Conservation (phyloP, 2,329 filamentous ascomycete genomes). For the Calonectria leucothoes region DNA sequence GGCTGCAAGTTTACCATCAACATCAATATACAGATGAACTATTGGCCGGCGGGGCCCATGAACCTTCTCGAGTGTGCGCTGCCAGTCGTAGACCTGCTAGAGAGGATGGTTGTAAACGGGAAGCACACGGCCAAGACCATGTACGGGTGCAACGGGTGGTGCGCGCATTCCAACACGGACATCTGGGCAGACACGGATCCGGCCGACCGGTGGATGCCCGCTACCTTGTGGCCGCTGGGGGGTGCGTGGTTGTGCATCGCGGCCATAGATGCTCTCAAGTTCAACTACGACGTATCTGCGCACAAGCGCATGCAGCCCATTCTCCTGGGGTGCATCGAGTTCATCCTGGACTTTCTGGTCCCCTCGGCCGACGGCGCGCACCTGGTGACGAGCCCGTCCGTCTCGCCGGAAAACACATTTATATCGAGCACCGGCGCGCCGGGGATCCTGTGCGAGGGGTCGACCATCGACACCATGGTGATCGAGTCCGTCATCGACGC, state of each 20-base stretch:
- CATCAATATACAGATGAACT: conserved; percentile 66
- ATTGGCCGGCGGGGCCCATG: conserved; percentile 54
- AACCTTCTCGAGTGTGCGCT: conserved; percentile 52
- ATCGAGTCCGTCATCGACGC: conserved; percentile 33
- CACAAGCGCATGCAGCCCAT: conserved; percentile 42
- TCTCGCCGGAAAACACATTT: conserved; percentile 41
- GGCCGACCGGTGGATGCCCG: conserved; percentile 46
- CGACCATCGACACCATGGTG: conserved; percentile 38
- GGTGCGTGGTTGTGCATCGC: conserved; percentile 41
- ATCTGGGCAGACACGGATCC: conserved; percentile 53
- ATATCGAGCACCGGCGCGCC: conserved; percentile 22
- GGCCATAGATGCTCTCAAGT: conserved; percentile 38
- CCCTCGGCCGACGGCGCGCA: conserved; percentile 40
- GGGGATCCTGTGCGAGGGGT: conserved; percentile 40
- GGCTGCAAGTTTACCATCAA: conserved; percentile 63
- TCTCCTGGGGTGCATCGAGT: conserved; percentile 48
- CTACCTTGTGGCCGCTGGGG: conserved; percentile 40
- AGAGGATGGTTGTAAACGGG: conserved; percentile 41
- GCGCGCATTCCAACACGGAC: conserved; percentile 53
- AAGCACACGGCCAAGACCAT: conserved; percentile 47
- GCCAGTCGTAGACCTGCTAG: conserved; percentile 51
- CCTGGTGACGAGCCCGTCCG: conserved; percentile 39
- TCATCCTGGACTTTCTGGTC: conserved; percentile 53
- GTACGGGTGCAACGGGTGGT: conserved; percentile 52
- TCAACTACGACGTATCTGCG: conserved; percentile 29